phyloP scores from a whole-genome alignment of 495 filamentous ascomycete species.

The Hyaloscypha hepaticicola region DNA sequence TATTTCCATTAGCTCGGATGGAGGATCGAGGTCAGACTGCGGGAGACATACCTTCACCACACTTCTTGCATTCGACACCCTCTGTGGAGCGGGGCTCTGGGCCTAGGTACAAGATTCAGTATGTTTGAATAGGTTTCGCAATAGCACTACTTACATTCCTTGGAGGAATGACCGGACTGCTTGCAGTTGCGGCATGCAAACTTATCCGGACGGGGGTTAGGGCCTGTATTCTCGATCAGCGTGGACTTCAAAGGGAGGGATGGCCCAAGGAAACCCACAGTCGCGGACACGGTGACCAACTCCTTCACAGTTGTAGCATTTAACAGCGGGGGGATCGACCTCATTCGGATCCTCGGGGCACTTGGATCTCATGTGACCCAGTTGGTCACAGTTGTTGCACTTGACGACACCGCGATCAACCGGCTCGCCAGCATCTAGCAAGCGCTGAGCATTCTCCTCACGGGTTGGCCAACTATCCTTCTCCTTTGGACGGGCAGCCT shows the following conservation, averaged over 20 bases:
- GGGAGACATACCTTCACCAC: slow-evolving; percentile 58
- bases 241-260: slow-evolving; percentile 7
- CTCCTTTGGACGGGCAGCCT: slow-evolving; percentile 62
- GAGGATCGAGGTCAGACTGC: background rate
- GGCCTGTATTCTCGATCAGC: slow-evolving; percentile 42
- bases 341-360: slow-evolving; percentile 60
- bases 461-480: slow-evolving; percentile 61
- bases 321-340: slow-evolving; percentile 50
- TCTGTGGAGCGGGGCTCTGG: slow-evolving; percentile 69
- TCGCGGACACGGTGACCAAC: slow-evolving; percentile 69
- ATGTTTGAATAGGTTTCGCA: background rate
- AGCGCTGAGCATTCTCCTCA: slow-evolving; percentile 73
- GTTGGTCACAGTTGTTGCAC: slow-evolving; percentile 43
- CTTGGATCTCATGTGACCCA: slow-evolving; percentile 67
- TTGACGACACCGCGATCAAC: slow-evolving; percentile 46
- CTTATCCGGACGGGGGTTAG: slow-evolving; percentile 51
- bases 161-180: slow-evolving; percentile 59
- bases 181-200: slow-evolving; percentile 83
- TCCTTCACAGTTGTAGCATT: slow-evolving; percentile 73
- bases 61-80: slow-evolving; percentile 78
- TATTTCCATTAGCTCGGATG: slow-evolving; percentile 32
- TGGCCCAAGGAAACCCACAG: slow-evolving; percentile 49
- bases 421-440: slow-evolving; percentile 68
- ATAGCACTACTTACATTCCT: slow-evolving; percentile 48
- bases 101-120: slow-evolving; percentile 2